Evolutionary conservation across 768 basidiomycete species (phyloP).

Genomic region (Roridomyces roridus): DNA sequence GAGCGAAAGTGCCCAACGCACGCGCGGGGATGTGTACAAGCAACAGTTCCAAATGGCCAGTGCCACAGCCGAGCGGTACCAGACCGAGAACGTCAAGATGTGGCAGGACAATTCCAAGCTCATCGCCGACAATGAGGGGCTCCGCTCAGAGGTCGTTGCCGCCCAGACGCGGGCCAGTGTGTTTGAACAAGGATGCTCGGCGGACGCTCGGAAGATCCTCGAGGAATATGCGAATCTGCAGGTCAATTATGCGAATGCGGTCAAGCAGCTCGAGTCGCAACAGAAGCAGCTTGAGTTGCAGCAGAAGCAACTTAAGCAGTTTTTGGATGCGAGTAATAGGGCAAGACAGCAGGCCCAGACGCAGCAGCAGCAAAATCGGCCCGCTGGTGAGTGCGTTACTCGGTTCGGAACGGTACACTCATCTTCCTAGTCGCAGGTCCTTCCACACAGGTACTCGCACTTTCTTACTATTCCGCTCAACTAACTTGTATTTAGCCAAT

Average conservation of each 20-base stretch:
- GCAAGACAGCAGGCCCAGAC: too few relatives aligned
- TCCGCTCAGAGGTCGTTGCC: not conserved
- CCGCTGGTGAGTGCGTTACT: too few relatives aligned
- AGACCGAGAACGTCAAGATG: slow-evolving; percentile 37
- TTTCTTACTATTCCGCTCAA: too few relatives aligned
- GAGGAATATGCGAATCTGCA: not conserved
- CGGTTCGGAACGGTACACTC: too few relatives aligned
- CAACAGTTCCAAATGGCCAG: not conserved
- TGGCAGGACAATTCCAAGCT: slow-evolving; percentile 46
- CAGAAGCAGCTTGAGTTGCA: not conserved
- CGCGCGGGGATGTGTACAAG: not conserved
- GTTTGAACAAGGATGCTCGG: not conserved
- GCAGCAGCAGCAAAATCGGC: too few relatives aligned
- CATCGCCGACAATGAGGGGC: slow-evolving; percentile 4
- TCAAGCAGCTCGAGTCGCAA: not conserved
- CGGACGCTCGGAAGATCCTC: not conserved
- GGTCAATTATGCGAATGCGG: not conserved
- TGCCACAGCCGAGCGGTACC: not conserved
- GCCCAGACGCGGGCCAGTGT: not conserved
- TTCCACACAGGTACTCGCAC: too few relatives aligned
- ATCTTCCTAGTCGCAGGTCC: too few relatives aligned
- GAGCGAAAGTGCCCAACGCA: too few relatives aligned
- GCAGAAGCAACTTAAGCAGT: too few relatives aligned
- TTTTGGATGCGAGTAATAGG: too few relatives aligned
- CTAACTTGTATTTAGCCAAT: not conserved